These are phyloP conservation scores for Clitoria ternatea DNA, from an alignment of 306 rosid genomes.

Conservation along the genomic window DNA sequence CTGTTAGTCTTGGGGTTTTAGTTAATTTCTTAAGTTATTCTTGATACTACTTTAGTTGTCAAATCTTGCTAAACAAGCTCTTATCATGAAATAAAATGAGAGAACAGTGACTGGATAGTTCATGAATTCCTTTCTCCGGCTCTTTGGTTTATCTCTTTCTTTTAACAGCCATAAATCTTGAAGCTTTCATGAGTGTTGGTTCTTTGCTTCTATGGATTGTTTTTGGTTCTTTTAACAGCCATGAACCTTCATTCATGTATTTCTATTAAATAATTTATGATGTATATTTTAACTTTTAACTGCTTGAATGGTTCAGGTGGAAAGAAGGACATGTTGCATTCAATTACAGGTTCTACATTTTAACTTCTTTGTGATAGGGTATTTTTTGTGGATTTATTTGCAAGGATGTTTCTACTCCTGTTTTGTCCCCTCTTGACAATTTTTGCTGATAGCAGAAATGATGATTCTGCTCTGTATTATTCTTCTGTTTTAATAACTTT, in stretches of 20 bases:
- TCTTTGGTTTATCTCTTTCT: neutral
- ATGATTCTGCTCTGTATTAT: neutral
- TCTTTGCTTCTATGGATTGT: neutral
- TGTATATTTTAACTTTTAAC: slow-evolving; percentile 17
- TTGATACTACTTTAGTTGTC: neutral
- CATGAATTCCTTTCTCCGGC: neutral
- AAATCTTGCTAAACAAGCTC: neutral
- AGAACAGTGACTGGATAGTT: neutral
- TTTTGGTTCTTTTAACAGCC: no score
- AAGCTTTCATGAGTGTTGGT: neutral
- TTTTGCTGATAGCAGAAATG: neutral
- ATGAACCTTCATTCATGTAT: no score
- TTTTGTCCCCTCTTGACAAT: neutral
- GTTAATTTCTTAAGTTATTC: neutral
- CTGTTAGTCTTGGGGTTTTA: neutral
- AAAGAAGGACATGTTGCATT: slow-evolving; percentile 70
- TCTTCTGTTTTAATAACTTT: slow-evolving; percentile 10
- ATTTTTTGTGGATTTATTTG: neutral
- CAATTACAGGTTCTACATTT: slow-evolving; percentile 49
- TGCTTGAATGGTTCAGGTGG: slow-evolving; percentile 58
- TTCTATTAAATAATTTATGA: slow-evolving; percentile 14
- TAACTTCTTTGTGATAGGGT: neutral
- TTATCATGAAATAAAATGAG: neutral
- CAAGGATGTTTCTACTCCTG: neutral
- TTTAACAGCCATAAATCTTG: neutral